Conservation (phyloP, 768 basidiomycete species). For the Termitomyces sp. region DNA sequence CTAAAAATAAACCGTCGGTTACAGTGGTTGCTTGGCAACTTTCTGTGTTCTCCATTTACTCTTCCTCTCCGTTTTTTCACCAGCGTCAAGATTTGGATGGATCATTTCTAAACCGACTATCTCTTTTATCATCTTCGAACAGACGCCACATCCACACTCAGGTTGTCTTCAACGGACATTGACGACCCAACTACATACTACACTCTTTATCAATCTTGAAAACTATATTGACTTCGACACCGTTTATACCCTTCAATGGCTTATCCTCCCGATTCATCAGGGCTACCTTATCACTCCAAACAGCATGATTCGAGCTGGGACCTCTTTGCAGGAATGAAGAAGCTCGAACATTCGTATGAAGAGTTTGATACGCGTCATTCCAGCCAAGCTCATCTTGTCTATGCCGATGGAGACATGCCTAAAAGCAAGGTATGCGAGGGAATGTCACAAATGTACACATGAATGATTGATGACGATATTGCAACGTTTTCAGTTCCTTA, state of each 20-base stretch:
- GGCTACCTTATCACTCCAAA: conserved; percentile 12
- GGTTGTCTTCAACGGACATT: conserved; percentile 7
- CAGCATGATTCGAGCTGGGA: conserved; percentile 45
- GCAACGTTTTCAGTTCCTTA: conserved; percentile 41
- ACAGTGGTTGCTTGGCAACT: no score
- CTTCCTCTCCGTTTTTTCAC: not conserved
- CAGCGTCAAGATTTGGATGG: not conserved
- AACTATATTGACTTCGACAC: not conserved
- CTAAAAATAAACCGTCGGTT: no score
- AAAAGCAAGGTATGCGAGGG: conserved; percentile 43
- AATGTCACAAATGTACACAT: not conserved
- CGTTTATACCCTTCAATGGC: conserved; percentile 6
- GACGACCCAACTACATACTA: conserved; percentile 1
- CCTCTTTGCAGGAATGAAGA: conserved; percentile 44
- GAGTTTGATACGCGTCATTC: conserved; percentile 55
- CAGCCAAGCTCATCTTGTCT: conserved; percentile 46
- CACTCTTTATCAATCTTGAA: not conserved
- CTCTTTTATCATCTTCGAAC: not conserved
- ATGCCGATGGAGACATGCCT: conserved; percentile 61
- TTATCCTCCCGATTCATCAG: conserved; percentile 6
- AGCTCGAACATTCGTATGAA: conserved; percentile 52
- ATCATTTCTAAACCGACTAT: conserved; percentile 1
- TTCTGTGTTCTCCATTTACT: not conserved
- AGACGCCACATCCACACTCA: not conserved
- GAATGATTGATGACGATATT: not conserved